These are phyloP conservation scores for Verticillium nonalfalfae DNA, from an alignment of 2,329 filamentous ascomycete species.

Conservation along the genomic window DNA sequence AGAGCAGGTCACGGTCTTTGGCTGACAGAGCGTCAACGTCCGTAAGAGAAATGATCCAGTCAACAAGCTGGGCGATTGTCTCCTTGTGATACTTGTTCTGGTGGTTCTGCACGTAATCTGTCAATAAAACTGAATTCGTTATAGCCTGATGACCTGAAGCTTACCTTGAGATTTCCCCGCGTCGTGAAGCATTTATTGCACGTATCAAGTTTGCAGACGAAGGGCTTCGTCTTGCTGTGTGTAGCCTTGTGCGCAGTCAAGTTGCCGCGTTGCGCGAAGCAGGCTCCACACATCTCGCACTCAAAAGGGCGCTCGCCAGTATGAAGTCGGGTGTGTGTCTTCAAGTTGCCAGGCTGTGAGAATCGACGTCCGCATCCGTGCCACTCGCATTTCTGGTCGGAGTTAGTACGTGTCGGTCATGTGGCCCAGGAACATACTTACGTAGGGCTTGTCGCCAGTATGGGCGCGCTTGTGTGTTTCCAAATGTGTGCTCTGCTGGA, in stretches of 20 bases:
- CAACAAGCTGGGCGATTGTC: conserved; percentile 64
- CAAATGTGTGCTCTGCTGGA: conserved; percentile 87
- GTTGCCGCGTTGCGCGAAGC: conserved; percentile 81
- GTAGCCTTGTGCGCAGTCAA: conserved; percentile 78
- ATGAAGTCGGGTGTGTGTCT: conserved; percentile 85
- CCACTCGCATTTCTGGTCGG: conserved; percentile 58
- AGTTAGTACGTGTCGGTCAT: conserved; percentile 15
- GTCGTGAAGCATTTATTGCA: conserved; percentile 88
- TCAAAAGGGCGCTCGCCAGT: conserved; percentile 80
- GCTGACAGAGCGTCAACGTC: conserved; percentile 59
- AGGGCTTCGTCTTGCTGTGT: conserved; percentile 72
- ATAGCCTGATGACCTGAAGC: conserved; percentile 4
- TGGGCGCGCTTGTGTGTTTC: conserved; percentile 86
- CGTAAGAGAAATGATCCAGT: conserved; percentile 58
- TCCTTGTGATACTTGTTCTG: conserved; percentile 87
- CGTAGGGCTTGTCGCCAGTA: conserved; percentile 85
- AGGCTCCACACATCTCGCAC: conserved; percentile 74
- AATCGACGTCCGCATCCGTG: conserved; percentile 72
- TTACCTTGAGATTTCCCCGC: conserved; percentile 83
- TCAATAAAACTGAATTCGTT: conserved; percentile 1
- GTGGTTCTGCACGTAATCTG: conserved; percentile 54
- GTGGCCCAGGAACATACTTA: conserved; percentile 37
- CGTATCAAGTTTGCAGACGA: conserved; percentile 71
- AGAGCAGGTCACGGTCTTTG: conserved; percentile 68
- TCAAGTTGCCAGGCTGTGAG: conserved; percentile 85